These are phyloP conservation scores for Madurella mycetomatis DNA, from an alignment of 2,329 filamentous ascomycete genomes.

Conservation along the genomic window DNA sequence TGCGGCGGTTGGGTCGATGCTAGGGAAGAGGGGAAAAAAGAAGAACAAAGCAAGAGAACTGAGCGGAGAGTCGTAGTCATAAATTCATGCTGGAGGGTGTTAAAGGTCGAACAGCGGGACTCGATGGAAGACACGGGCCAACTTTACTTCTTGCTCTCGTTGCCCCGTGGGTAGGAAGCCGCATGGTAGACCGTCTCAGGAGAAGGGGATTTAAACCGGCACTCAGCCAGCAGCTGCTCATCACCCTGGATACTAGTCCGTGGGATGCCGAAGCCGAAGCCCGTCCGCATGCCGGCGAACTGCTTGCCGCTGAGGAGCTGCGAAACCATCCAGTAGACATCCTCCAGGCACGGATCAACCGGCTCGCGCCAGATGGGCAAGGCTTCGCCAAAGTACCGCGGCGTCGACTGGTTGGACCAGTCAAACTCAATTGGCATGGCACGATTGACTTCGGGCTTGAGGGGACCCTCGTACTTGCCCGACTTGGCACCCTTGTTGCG, in stretches of 20 bases:
- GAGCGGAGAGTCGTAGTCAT: background rate
- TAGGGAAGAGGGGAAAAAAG: background rate
- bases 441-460: background rate
- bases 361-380: constrained; percentile 23
- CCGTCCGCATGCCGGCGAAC: constrained; percentile 21
- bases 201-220: constrained; percentile 20
- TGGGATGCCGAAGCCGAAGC: constrained; percentile 16
- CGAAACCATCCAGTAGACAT: constrained; percentile 27
- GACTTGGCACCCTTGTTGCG: constrained; percentile 7
- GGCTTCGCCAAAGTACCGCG: constrained; percentile 15
- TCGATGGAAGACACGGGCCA: too few relatives aligned
- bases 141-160: background rate
- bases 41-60: background rate
- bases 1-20: background rate
- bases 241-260: constrained; percentile 2
- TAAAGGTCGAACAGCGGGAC: too few relatives aligned
- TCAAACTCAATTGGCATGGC: constrained; percentile 14
- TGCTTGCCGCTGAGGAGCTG: constrained; percentile 20
- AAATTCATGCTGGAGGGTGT: background rate
- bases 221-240: constrained; percentile 4
- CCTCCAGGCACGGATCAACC: constrained; percentile 25
- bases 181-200: constrained; percentile 12
- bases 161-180: constrained; percentile 5
- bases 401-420: constrained; percentile 5
- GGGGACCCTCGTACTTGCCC: constrained; percentile 6